phyloP scores from a whole-genome alignment of 2,329 filamentous ascomycete species.

The Exophiala xenobiotica region DNA sequence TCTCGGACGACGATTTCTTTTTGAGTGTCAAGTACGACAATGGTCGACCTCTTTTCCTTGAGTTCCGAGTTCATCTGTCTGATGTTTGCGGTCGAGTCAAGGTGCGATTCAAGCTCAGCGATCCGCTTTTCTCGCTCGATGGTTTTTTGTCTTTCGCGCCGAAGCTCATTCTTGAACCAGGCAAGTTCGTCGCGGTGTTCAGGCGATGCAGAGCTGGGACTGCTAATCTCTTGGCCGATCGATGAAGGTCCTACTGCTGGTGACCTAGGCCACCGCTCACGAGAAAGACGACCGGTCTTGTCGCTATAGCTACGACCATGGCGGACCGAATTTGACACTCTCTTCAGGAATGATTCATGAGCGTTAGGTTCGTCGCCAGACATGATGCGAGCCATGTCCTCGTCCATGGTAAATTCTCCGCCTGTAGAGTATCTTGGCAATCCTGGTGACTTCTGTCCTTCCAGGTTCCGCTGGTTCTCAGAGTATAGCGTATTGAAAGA shows the following conservation, averaged over 20 bases:
- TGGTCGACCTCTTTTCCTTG: slow-evolving; percentile 90
- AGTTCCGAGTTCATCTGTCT: slow-evolving; percentile 83
- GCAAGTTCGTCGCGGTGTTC: slow-evolving; percentile 61
- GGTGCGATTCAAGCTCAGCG: slow-evolving; percentile 67
- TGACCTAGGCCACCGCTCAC: slow-evolving; percentile 70
- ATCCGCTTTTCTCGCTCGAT: slow-evolving; percentile 84
- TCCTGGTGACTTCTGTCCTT: slow-evolving; percentile 62
- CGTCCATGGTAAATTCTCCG: slow-evolving; percentile 89
- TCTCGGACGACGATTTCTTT: slow-evolving; percentile 94
- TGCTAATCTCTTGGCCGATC: slow-evolving; percentile 62
- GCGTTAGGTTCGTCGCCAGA: slow-evolving; percentile 66
- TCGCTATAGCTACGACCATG: slow-evolving; percentile 88
- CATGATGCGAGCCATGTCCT: slow-evolving; percentile 89
- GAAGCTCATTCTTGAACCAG: slow-evolving; percentile 68
- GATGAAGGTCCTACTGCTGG: slow-evolving; percentile 52
- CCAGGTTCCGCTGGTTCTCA: slow-evolving; percentile 37
- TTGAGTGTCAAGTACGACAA: slow-evolving; percentile 89
- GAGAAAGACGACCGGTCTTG: slow-evolving; percentile 55
- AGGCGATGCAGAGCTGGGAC: slow-evolving; percentile 64
- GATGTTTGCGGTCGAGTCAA: slow-evolving; percentile 61
- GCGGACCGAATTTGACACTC: slow-evolving; percentile 89
- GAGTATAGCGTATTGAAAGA: slow-evolving; percentile 46
- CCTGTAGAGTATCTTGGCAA: slow-evolving; percentile 72
- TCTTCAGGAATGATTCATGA: slow-evolving; percentile 76
- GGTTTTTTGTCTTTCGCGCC: slow-evolving; percentile 79